phyloP scores from a whole-genome alignment of 768 basidiomycete genomes.

The Kwoniella newhampshirensis region DNA sequence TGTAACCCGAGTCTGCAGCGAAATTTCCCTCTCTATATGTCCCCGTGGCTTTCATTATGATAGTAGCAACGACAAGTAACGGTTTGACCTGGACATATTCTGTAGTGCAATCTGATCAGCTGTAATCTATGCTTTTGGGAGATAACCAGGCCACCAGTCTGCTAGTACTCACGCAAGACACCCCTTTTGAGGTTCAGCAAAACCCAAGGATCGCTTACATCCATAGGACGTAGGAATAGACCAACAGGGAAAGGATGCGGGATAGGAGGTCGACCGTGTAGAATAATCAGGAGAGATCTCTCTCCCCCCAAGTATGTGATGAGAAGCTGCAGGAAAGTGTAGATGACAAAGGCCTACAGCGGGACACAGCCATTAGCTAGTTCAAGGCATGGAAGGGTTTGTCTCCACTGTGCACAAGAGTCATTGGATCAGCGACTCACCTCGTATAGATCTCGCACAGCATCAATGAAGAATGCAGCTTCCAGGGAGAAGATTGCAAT shows the following conservation, averaged over 20 bases:
- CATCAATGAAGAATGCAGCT: slow-evolving; percentile 95
- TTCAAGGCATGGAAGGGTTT: too few relatives aligned
- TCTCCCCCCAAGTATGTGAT: slow-evolving; percentile 69
- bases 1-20: slow-evolving; percentile 78
- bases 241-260: slow-evolving; percentile 80
- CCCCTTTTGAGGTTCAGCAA: slow-evolving; percentile 93
- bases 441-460: slow-evolving; percentile 92
- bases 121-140: too few relatives aligned
- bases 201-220: slow-evolving; percentile 91
- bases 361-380: neutral
- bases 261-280: slow-evolving; percentile 88
- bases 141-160: too few relatives aligned
- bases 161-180: slow-evolving; percentile 76
- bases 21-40: slow-evolving; percentile 90
- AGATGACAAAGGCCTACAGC: slow-evolving; percentile 53
- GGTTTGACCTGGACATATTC: slow-evolving; percentile 99
- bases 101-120: slow-evolving; percentile 49
- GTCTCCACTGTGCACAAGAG: neutral
- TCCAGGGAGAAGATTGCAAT: slow-evolving; percentile 91
- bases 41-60: slow-evolving; percentile 80
- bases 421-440: slow-evolving; percentile 57
- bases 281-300: slow-evolving; percentile 81
- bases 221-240: slow-evolving; percentile 79
- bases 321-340: slow-evolving; percentile 51
- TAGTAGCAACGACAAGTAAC: slow-evolving; percentile 74